Base-by-base conservation (phyloP, 1,139 yeast genomes). In the Torulaspora globosa region DNA sequence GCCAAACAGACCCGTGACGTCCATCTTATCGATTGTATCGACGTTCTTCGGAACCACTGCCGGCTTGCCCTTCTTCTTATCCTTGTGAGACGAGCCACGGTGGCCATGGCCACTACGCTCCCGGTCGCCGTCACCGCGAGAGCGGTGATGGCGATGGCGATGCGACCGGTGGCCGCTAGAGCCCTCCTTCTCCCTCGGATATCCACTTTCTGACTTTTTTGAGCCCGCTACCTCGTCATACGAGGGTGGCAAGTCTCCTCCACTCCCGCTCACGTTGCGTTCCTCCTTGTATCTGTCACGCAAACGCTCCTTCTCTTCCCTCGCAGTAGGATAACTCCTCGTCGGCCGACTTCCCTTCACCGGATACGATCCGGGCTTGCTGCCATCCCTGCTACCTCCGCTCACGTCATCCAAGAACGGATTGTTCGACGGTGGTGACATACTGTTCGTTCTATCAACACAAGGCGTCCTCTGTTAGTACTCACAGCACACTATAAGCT, bases 1-100 rank as follows among this genome's bases (percentile, higher is more conserved):
- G n/a, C 97, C 97, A 64, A 86, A 90, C 54, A 92, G 75, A 0
- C 96, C 97, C 6, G 97, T 89, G 31, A 90, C 97, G 65, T 92
- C 98, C 56, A 92, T 74, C 67, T 85, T 86, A 70, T 92, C 98
- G 58, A 92, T 92, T 4, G 95, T 87, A 63, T 92, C 98, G 54
- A 92, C 78, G 37, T 65, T 73, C 44, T 65, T 64, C 9, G 67
- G 63, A 12, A 57, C 51, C 26, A 62, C 64, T 26, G 54, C 54
- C 55, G 80, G 79, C 57, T 81, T 80, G 19, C 76, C 66, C 60
- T 76, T 74, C 46, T 72, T 68, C 49, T 72, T 67, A 50, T 71
- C 67, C 52, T 70, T 71, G 16, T 70, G 56, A 11, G 75, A 70
- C 3, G 57, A 48, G 11, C 46, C 39, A 16, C 46, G 44, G 39